Conservation (phyloP, 1,284 basidiomycete genomes). For the Microbotryum lychnidis-dioicae region DNA sequence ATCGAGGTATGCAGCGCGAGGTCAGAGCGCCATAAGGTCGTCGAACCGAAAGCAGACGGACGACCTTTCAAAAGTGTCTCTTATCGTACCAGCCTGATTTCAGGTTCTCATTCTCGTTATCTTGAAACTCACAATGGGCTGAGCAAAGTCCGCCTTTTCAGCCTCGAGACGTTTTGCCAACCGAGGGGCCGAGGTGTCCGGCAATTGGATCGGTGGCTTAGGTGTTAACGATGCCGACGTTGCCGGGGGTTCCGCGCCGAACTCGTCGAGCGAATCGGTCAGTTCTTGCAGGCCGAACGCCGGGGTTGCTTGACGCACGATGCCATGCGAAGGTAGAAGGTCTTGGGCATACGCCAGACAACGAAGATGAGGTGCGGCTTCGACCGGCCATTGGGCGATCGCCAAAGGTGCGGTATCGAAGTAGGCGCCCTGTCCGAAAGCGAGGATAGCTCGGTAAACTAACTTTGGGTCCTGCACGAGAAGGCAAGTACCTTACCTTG, state of each 20-base stretch:
- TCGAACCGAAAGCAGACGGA: background rate
- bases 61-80: too few relatives aligned
- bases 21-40: background rate
- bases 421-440: conserved; percentile 21
- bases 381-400: conserved; percentile 6
- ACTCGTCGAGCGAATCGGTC: conserved; percentile 3
- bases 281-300: conserved; percentile 25
- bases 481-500: conserved; percentile 14
- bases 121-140: conserved; percentile 27
- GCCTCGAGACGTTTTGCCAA: background rate
- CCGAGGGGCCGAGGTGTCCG: background rate
- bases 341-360: conserved; percentile 26
- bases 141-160: conserved; percentile 27
- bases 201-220: background rate
- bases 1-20: background rate
- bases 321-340: conserved; percentile 25
- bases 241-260: background rate
- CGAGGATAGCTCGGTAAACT: background rate
- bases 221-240: background rate
- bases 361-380: conserved; percentile 9
- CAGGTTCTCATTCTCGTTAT: too few relatives aligned
- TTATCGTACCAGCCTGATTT: too few relatives aligned
- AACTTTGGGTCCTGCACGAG: background rate
- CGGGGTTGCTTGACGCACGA: conserved; percentile 6
- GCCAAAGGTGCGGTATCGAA: conserved; percentile 17